These are phyloP conservation scores for Eucalyptus melliodora DNA, from an alignment of 345 rosid species.

Conservation along the genomic window DNA sequence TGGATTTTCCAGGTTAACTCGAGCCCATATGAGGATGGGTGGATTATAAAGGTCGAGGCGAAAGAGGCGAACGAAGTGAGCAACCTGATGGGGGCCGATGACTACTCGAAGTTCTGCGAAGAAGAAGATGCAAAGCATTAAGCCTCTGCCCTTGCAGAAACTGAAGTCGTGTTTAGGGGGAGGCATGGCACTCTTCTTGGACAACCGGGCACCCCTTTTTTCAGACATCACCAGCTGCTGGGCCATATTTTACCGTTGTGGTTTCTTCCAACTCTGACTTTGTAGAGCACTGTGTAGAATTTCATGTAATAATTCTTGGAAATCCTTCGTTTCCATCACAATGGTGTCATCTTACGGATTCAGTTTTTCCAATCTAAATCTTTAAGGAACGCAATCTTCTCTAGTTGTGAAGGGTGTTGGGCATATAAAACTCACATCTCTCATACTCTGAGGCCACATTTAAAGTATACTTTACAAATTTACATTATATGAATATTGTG, in stretches of 20 bases:
- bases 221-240: neutral
- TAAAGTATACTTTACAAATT: rapidly evolving
- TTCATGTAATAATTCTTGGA: neutral
- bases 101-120: conserved; percentile 78
- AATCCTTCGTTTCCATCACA: neutral
- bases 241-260: neutral
- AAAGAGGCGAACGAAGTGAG: conserved; percentile 33
- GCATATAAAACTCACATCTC: neutral
- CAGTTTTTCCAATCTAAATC: neutral
- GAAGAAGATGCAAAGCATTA: conserved; percentile 83
- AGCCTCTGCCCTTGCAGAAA: neutral
- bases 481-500: neutral
- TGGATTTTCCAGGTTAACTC: conserved; percentile 43
- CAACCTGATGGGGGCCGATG: conserved; percentile 59
- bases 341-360: neutral
- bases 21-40: conserved; percentile 67
- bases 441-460: rapidly evolving
- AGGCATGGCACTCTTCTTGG: neutral
- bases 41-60: conserved; percentile 74
- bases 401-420: neutral
- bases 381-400: neutral
- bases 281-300: neutral
- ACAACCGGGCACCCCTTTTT: neutral
- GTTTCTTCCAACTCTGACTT: neutral
- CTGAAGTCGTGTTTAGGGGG: neutral